A percentile compares a stretch with the other conserved stretches of the same genome.
Conservation (phyloP, 176 grass and related monocot genomes). For the Puccinellia tenuiflora region DNA sequence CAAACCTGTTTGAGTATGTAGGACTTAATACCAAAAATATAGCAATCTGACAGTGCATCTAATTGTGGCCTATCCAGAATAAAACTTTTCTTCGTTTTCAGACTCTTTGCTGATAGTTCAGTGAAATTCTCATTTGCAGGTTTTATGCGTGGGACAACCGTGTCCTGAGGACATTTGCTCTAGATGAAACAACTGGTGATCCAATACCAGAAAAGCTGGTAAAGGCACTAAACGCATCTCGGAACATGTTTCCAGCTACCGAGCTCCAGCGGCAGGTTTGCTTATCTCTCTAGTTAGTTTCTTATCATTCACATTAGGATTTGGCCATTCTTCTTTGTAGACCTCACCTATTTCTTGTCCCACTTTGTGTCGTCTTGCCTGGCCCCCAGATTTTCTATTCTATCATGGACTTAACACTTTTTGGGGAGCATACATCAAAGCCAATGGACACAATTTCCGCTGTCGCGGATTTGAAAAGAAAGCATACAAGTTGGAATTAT, state of each 20-base stretch:
- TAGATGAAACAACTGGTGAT: conserved; percentile 79
- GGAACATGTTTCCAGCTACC: conserved; percentile 74
- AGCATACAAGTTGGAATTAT: conserved; percentile 76
- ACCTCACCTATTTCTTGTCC: neutral
- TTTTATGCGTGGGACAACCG: conserved; percentile 95
- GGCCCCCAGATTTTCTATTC: conserved; percentile 77
- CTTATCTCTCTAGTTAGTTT: neutral
- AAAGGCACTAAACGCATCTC: conserved; percentile 69
- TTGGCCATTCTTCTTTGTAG: neutral
- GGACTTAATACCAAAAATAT: neutral
- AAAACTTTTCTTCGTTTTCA: neutral
- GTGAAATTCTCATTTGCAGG: conserved; percentile 37
- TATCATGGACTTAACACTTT: conserved; percentile 83
- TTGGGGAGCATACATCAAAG: conserved; percentile 62
- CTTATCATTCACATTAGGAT: neutral
- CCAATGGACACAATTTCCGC: conserved; percentile 72
- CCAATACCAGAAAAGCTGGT: conserved; percentile 81
- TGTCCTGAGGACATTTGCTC: conserved; percentile 78
- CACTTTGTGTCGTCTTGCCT: neutral
- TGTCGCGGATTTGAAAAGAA: conserved; percentile 66
- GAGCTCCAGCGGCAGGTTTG: conserved; percentile 88
- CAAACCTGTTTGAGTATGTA: conserved; percentile 92
- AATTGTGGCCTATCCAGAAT: conserved; percentile 9
- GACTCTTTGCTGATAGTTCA: conserved; percentile 1
- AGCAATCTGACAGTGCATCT: neutral